phyloP scores from a whole-genome alignment of 1,139 yeast species.

The Blastobotrys serpentis region DNA sequence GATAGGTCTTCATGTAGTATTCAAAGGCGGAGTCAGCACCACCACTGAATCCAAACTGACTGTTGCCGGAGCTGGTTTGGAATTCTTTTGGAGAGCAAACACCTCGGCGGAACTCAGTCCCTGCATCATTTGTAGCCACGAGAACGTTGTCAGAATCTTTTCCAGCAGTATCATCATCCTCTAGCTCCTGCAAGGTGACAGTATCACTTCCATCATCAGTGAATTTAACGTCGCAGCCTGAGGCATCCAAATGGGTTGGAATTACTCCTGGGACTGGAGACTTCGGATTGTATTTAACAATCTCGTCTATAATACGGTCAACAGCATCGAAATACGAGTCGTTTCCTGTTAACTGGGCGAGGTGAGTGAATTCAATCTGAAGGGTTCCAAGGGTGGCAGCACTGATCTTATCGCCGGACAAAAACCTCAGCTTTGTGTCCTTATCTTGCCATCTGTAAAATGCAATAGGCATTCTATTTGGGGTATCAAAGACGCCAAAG shows the following conservation, averaged over 20 bases:
- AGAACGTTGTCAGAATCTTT: constrained; percentile 9
- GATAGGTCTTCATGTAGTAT: constrained; percentile 60
- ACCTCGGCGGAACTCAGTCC: constrained; percentile 14
- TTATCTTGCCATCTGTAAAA: constrained; percentile 57
- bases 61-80: constrained; percentile 12
- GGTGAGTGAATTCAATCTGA: constrained; percentile 65
- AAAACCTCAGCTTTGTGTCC: constrained; percentile 30
- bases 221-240: constrained; percentile 45
- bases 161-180: neutral
- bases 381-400: constrained; percentile 69
- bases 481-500: constrained; percentile 67
- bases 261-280: constrained; percentile 43
- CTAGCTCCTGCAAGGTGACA: neutral
- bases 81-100: constrained; percentile 14
- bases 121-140: constrained; percentile 14
- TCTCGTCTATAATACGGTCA: constrained; percentile 45
- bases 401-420: constrained; percentile 43
- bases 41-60: constrained; percentile 50
- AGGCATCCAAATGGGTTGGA: constrained; percentile 47
- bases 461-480: constrained; percentile 64
- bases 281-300: constrained; percentile 40
- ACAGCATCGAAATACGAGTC: constrained; percentile 48
- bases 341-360: constrained; percentile 66
- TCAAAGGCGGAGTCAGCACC: constrained; percentile 70
- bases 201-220: neutral